These are phyloP conservation scores for Ceratobasidium theobromae DNA, from an alignment of 1,284 basidiomycete genomes.

Conservation along the genomic window DNA sequence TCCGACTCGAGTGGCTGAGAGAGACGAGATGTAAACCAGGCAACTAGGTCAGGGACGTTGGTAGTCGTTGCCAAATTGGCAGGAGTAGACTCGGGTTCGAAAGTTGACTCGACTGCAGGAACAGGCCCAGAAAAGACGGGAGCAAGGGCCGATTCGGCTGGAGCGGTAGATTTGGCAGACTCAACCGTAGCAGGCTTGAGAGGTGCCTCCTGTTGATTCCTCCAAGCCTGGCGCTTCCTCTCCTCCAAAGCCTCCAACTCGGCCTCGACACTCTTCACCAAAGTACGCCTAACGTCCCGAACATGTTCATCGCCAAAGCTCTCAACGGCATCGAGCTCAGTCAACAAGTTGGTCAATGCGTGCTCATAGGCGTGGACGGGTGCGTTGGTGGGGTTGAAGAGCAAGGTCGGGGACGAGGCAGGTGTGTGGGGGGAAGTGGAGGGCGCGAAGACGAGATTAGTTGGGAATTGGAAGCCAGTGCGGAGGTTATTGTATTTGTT, in stretches of 20 bases:
- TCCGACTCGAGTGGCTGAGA: neutral
- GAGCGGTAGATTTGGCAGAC: constrained; percentile 9
- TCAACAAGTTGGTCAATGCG: constrained; percentile 60
- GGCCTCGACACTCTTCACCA: constrained; percentile 61
- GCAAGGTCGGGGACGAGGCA: constrained; percentile 41
- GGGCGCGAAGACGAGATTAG: constrained; percentile 27
- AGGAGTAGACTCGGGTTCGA: constrained; percentile 34
- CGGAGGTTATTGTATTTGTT: constrained; percentile 30
- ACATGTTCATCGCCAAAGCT: constrained; percentile 62
- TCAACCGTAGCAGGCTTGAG: constrained; percentile 13
- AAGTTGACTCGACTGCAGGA: neutral
- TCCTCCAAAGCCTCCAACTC: constrained; percentile 58
- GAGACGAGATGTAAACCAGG: constrained; percentile 5
- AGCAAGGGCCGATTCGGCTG: neutral
- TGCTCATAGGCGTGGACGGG: constrained; percentile 61
- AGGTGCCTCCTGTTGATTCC: constrained; percentile 6
- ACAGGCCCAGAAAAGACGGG: neutral
- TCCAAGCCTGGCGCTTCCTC: constrained; percentile 45
- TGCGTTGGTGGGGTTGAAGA: constrained; percentile 56
- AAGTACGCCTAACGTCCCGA: constrained; percentile 56
- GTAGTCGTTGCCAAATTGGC: neutral
- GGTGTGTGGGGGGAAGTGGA: neutral
- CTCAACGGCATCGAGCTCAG: constrained; percentile 65
- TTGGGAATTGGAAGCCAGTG: constrained; percentile 32
- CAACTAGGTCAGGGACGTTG: neutral